Base-by-base conservation (phyloP, 371 early-diverging fungal species). In the Polyrhizophydium stewartii region DNA sequence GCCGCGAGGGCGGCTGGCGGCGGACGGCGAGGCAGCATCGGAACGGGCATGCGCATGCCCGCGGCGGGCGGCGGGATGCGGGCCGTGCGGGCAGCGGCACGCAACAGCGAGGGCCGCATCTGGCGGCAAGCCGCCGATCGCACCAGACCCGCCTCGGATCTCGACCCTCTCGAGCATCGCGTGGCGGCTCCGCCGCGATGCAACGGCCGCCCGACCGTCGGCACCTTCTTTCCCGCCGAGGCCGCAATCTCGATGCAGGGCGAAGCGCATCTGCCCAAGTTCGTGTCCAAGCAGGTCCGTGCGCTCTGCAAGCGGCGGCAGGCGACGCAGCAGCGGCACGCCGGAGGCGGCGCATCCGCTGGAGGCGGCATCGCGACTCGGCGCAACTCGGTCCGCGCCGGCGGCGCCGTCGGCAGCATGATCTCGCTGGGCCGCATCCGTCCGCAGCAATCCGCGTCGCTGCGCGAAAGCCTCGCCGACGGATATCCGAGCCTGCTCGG, bases 201-300 rank as follows among this genome's bases (percentile, higher is more conserved):
- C n/a, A n/a, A n/a, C n/a, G n/a, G n/a, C n/a, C n/a, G n/a, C n/a
- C n/a, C n/a, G n/a, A n/a, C n/a, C n/a, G n/a, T n/a, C n/a, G n/a
- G n/a, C n/a, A n/a, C n/a, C n/a, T n/a, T n/a, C n/a, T n/a, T n/a
- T n/a, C n/a, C n/a, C n/a, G n/a, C n/a, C n/a, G n/a, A n/a, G n/a
- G n/a, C n/a, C n/a, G n/a, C n/a, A n/a, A 53, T 53, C 13, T 53
- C 53, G 19, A 3, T 6, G 6, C 53, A 53, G 27, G 25, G 25
- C 53, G 53, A 53, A 53, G 35, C 32, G 6, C 25, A 53, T 25
- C 16, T 53, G 30, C 53, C 53, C 3, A 53, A 53, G 32, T 53
- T 53, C 25, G 53, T 53, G 24, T 53, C 53, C 13, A 53, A 53
- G 35, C 53, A 53, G 24, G 53, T 53, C 13, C 30, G 53, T 5